Percentiles rank a stretch among this genome's conserved stretches.
Evolutionary conservation across 176 grass and related monocot species (phyloP).

Genomic region (Phoenix roebelenii): DNA sequence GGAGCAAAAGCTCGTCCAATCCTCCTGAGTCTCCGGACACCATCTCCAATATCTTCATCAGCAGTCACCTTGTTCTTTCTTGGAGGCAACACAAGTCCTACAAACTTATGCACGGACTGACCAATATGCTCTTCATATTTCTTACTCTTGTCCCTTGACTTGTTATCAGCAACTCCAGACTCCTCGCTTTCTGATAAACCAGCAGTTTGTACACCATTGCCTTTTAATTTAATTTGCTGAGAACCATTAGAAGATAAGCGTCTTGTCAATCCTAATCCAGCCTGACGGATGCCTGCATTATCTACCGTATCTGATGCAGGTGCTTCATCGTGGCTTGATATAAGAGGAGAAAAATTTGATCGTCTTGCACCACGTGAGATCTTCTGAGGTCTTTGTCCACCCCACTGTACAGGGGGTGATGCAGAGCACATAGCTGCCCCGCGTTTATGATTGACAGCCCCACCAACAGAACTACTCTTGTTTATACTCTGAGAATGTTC

Average conservation of each 20-base stretch:
- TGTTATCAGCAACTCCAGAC: constrained; percentile 56
- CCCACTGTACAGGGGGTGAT: constrained; percentile 74
- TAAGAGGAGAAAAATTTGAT: constrained; percentile 64
- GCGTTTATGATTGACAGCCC: constrained; percentile 51
- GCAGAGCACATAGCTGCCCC: constrained; percentile 42
- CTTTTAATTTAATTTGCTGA: constrained; percentile 40
- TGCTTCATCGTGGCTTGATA: constrained; percentile 35
- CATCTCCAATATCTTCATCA: constrained; percentile 65
- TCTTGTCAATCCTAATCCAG: constrained; percentile 25
- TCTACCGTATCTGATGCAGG: constrained; percentile 35
- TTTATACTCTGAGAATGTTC: constrained; percentile 53
- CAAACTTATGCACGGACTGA: constrained; percentile 57
- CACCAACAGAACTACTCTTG: constrained; percentile 56
- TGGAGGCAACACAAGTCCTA: constrained; percentile 55
- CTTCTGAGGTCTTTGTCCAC: constrained; percentile 85
- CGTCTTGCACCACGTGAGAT: constrained; percentile 75
- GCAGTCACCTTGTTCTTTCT: constrained; percentile 65
- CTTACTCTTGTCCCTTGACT: constrained; percentile 63
- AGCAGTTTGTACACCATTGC: constrained; percentile 43
- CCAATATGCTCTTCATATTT: constrained; percentile 52
- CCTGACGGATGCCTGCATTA: constrained; percentile 36
- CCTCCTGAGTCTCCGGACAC: constrained; percentile 48
- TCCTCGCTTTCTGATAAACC: constrained; percentile 50
- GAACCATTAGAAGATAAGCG: constrained; percentile 33
- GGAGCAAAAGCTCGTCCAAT: constrained; percentile 48